Evolutionary conservation across 495 filamentous ascomycete genomes (phyloP), one percentile per base, ranked within the genome.

Genomic region (Neurospora sp.): DNA sequence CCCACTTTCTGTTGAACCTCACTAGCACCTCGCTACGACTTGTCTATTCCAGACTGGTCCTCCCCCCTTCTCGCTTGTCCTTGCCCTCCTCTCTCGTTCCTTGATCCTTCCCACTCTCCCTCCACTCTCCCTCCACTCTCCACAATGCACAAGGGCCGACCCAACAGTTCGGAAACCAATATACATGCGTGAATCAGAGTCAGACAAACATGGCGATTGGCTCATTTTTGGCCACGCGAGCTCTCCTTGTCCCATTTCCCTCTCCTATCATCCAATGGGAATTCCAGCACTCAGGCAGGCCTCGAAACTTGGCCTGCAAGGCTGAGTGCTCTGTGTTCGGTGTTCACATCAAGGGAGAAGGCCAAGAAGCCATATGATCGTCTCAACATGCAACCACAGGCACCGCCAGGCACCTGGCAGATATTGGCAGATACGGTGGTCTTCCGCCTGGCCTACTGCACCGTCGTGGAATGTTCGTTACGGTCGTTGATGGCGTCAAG

Each of bases 161-260:
- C 71, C 71, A 42, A 59, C 71, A 73, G 71, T 46, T 9, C 22
- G 71, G 71, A 39, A 73, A 73, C 71, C 71, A 73, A 73, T 72
- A 11, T 44, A 1, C 69, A 42, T 59, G 4, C 48, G 48, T 59
- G 48, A 59, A 59, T 59, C 11, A 59, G 48, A 18, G 53, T 65
- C 27, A 37, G 53, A 18, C 27, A 65, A 18, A 27, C 48, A 59
- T 31, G 22, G 48, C 5, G 11, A 59, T 59, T 59, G 48, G 48
- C 48, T 59, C 20, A 59, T 27, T 59, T 27, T 2, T 59, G 48
- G 44, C 48, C 48, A 27, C 20, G 22, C 48, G 48, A 59, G 48
- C 48, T 12, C 48, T 16, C 27, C 27, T 61, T 59, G 22, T 59
- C 22, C 44, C 48, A 31, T 61, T 27, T 61, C 22, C 53, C 12